phyloP scores from a whole-genome alignment of 1,284 basidiomycete genomes.

The Ganoderma multipileum region DNA sequence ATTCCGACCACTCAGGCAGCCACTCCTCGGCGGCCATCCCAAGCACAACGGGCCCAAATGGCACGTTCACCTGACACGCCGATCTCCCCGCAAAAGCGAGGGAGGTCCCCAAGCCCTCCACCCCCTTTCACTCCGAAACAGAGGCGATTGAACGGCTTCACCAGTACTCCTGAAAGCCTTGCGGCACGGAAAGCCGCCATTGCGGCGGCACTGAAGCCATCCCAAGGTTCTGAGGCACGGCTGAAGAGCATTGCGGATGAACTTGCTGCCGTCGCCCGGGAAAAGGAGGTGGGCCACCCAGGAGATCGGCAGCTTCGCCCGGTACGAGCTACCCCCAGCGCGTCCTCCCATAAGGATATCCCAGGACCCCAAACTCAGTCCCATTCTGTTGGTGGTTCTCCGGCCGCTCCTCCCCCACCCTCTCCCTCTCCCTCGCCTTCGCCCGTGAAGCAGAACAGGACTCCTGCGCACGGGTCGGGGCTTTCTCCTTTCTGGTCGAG shows the following conservation, averaged over 20 bases:
- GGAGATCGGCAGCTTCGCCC: constrained; percentile 8
- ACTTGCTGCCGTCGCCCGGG: constrained; percentile 21
- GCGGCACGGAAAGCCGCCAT: constrained; percentile 14
- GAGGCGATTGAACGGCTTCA: constrained; percentile 13
- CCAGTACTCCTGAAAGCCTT: constrained; percentile 11
- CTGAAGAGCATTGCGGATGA: constrained; percentile 28
- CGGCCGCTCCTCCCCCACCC: background rate
- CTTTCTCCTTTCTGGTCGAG: background rate
- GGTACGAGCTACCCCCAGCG: constrained; percentile 11
- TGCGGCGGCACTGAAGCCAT: constrained; percentile 13
- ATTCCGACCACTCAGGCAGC: background rate
- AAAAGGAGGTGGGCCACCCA: constrained; percentile 7
- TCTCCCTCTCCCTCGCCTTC: constrained; percentile 17
- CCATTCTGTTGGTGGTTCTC: constrained; percentile 21
- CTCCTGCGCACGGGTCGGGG: background rate
- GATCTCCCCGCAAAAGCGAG: constrained; percentile 14
- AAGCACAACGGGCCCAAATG: constrained; percentile 20
- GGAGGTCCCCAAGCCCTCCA: constrained; percentile 17
- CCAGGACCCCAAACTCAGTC: constrained; percentile 7
- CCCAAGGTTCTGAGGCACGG: constrained; percentile 10
- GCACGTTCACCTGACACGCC: constrained; percentile 22
- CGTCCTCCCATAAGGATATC: constrained; percentile 8
- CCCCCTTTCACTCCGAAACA: constrained; percentile 14
- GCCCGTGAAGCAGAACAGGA: constrained; percentile 22
- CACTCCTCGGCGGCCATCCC: constrained; percentile 25